Evolutionary conservation across 805 yeast genomes (phyloP), one percentile per base, ranked within the genome.

Genomic region (Huiozyma naganishii): DNA sequence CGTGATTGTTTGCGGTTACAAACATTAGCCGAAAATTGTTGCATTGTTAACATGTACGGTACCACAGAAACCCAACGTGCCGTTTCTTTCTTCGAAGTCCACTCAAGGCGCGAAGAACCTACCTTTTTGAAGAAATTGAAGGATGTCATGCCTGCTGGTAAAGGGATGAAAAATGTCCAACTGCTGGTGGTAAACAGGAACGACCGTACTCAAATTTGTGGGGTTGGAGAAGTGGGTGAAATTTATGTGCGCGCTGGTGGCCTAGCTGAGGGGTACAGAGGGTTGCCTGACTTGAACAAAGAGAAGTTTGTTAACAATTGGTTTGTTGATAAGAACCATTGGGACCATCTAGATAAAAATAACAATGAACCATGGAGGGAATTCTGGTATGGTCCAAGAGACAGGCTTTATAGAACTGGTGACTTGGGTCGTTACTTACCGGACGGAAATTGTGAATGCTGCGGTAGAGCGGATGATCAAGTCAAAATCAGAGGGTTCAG

Each of bases 61-160:
- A 92, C 99, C 35, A 92, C 99, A 8, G 99, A 92, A 66, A 92
- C 99, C 11, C 99, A 94, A 71, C 78, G 99, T 61, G 92, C 99
- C 1, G 99, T 92, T 27, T 89, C 97, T 0, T 92, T 77, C 66
- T 94, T 77, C 67, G 94, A 87, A 62, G 90, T 94, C 48, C 79
- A 85, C 37, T 77, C 94, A 29, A 72, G 86, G 51, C 60, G 72
- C 23, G 59, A 72, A 37, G 88, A 89, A 61, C 73, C 90, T 27
- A 67, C 74, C 27, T 89, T 84, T 64, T 72, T 92, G 60, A 81
- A 79, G 58, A 74, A 81, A 41, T 83, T 86, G 67, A 92, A 94
- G 65, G 97, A 92, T 56, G 83, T 87, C 44, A 88, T 92, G 83
- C 97, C 98, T 44, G 99, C 99, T 12, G 99, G 99, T 49, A 81